Percentiles rank a stretch among this genome's conserved stretches.
Evolutionary conservation across 202 grass and related monocot species (phyloP).

Genomic region (Tripidium arundinaceum): DNA sequence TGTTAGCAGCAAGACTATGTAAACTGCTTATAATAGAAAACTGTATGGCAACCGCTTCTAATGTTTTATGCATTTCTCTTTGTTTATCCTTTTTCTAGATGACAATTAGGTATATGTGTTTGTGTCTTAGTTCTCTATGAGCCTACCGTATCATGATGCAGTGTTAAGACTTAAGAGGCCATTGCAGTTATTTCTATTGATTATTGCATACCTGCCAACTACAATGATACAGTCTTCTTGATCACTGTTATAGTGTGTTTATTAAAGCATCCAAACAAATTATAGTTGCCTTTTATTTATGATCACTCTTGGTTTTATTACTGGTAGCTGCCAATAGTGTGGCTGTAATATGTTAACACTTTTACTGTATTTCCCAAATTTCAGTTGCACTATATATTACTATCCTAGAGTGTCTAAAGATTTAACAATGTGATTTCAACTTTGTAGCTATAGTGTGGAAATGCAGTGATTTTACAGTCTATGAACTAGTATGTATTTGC

Average conservation of each 20-base stretch:
- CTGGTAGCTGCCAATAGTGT: neutral
- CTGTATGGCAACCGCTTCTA: no score
- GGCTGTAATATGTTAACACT: neutral
- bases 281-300: neutral
- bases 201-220: neutral
- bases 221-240: neutral
- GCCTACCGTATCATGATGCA: conserved; percentile 3
- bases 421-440: neutral
- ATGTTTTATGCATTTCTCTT: neutral
- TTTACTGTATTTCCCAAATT: neutral
- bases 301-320: neutral
- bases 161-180: neutral
- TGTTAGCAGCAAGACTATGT: no score
- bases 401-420: neutral
- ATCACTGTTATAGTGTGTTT: conserved; percentile 12
- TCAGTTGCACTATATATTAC: neutral
- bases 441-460: neutral
- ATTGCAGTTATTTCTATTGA: neutral
- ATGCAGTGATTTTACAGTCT: neutral
- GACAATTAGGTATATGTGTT: neutral
- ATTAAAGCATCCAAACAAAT: conserved; percentile 15
- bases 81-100: conserved; percentile 5
- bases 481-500: conserved; percentile 3
- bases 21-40: no score
- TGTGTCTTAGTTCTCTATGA: conserved; percentile 13